Evolutionary conservation across 2,329 filamentous ascomycete genomes (phyloP), one percentile per base, ranked within the genome.

Genomic region (Pseudopyricularia cyperi): DNA sequence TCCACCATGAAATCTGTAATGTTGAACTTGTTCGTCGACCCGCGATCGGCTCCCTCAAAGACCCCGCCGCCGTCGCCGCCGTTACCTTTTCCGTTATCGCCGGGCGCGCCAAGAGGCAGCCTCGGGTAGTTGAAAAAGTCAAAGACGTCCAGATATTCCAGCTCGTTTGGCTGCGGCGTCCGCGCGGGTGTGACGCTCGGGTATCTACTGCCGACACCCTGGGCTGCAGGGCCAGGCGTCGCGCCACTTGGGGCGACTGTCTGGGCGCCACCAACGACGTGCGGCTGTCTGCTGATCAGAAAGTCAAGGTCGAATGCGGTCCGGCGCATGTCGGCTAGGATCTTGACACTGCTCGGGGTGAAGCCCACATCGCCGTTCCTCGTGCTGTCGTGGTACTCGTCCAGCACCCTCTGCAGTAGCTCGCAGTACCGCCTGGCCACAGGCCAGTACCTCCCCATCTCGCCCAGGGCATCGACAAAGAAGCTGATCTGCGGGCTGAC

Each of bases 111-210:
- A 22, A 76, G 66, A 0, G 79, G 76, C 24, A 95, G 70, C 17
- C 89, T 74, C 1, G 90, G 90, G 52, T 94, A 82, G 63, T 95
- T 95, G 73, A 95, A 96, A 63, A 94, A 95, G 59, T 93, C 88
- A 63, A 96, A 95, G 0, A 95, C 87, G 60, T 95, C 89, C 3
- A 95, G 72, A 63, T 94, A 95, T 63, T 95, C 90, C 3, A 95
- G 72, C 61, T 95, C 89, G 58, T 93, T 88, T 1, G 85, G 79
- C 9, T 82, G 85, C 1, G 87, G 86, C 30, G 83, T 85, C 56
- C 80, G 77, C 1, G 78, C 76, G 1, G 82, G 80, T 1, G 82
- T 83, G 22, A 72, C 67, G 58, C 73, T 77, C 3, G 74, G 69
- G 46, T 77, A 58, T 3, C 75, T 68, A 51, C 71, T 75, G 14